Base-by-base conservation (phyloP, 2,329 filamentous ascomycete genomes). In the Neoarthrinium moseri region DNA sequence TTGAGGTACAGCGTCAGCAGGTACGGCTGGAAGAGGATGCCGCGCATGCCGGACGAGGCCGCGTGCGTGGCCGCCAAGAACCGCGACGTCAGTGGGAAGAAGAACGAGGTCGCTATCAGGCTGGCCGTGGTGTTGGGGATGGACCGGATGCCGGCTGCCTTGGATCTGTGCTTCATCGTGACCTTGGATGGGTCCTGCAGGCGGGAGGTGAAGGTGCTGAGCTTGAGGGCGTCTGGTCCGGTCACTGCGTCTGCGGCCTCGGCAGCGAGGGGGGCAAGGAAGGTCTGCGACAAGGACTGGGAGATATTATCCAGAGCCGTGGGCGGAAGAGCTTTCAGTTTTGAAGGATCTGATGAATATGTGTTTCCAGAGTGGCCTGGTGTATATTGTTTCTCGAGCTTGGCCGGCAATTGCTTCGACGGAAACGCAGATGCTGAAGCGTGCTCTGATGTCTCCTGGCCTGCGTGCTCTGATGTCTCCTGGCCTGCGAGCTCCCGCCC, bases 401-500 rank as follows among this genome's bases (percentile, higher is more conserved):
- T 82, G 38, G 80, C 72, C 0, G 91, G 88, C 0, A 97, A 81
- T 27, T 74, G 77, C 59, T 95, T 95, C 13, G 87, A 92, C 0
- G 92, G 89, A 58, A 96, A 97, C 0, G 77, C 67, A 2, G 75
- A 66, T 1, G 67, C 64, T 0, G 69, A 59, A 1, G 73, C 71
- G 27, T 81, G 73, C 6, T 76, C 72, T 0, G 78, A 80, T 6
- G 72, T 69, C 37, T 87, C 83, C 53, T 88, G 82, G 0, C 94
- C 91, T 2, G 90, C 89, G 27, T 81, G 73, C 6, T 76, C 72
- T 0, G 78, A 80, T 6, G 72, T 69, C 37, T 87, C 83, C 53
- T 88, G 82, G 0, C 94, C 91, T 2, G 90, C 89, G 8, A 99
- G 68, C 65, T 97, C 91, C 48, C 92, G 81, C 2, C 89, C 89